Base-by-base conservation (phyloP, 2,329 filamentous ascomycete genomes). In the Fusarium pilosicola region DNA sequence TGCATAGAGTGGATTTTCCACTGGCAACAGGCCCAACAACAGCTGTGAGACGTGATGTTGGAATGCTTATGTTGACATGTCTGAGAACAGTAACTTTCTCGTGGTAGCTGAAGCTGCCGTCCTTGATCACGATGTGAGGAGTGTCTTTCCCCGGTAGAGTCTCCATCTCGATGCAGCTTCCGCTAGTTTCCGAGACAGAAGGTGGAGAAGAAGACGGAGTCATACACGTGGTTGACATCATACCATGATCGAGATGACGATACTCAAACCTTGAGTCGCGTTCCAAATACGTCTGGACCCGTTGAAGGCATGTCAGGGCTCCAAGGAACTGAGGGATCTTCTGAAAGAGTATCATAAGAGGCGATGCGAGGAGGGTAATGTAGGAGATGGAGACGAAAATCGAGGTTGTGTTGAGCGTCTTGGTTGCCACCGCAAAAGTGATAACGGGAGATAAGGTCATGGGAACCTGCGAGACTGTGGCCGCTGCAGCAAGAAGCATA, bases 1-100 rank as follows among this genome's bases (percentile, higher is more conserved):
- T 83, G 61, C 80, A 79, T 2, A 85, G 67, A 0, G 82, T 83
- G 0, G 82, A 82, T 60, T 86, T 81, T 1, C 80, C 79, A 7
- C 73, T 79, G 2, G 75, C 80, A 4, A 84, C 80, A 3, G 81
- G 82, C 1, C 84, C 84, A 11, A 82, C 69, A 5, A 85, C 66
- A 1, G 83, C 70, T 1, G 79, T 83, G 10, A 83, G 64, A n/a
- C 54, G 48, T 4, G 65, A 58, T 11, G 45, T 51, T 26, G 57
- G 75, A 48, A 74, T 73, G 0, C 30, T 59, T 2, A 44, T 60
- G 30, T 68, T 67, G 61, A 76, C 74, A 17, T 44, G 32, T 7
- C 57, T 74, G 5, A 79, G 51, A 14, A 67, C 69, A 36, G 62
- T 22, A 20, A 67, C 72, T 2, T 71, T 70, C 3, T 70, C 71